phyloP scores from a whole-genome alignment of 2,329 filamentous ascomycete genomes.

The Penicillium sp. region DNA sequence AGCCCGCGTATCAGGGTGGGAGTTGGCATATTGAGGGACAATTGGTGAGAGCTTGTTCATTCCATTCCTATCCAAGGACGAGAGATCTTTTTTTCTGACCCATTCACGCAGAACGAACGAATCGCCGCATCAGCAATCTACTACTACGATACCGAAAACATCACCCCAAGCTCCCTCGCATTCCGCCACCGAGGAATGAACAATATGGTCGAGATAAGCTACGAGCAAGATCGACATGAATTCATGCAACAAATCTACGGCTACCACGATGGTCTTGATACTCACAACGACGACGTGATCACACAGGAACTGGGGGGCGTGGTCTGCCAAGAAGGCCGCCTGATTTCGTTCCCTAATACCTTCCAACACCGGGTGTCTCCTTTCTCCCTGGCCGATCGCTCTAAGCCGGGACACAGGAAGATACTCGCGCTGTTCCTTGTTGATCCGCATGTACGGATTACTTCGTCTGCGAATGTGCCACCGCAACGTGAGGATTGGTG shows the following conservation, averaged over 20 bases:
- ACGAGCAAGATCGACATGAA: constrained; percentile 11
- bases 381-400: constrained; percentile 53
- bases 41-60: constrained; percentile 17
- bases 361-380: constrained; percentile 55
- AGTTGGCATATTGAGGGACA: constrained; percentile 50
- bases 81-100: too few relatives aligned
- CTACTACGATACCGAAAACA: constrained; percentile 64
- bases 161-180: constrained; percentile 53
- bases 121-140: constrained; percentile 64
- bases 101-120: constrained; percentile 53
- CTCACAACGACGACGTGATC: background rate
- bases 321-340: constrained; percentile 11
- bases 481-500: constrained; percentile 46
- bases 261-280: constrained; percentile 23
- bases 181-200: constrained; percentile 48
- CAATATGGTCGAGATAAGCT: constrained; percentile 31
- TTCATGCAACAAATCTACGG: constrained; percentile 15
- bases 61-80: too few relatives aligned
- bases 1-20: constrained; percentile 54
- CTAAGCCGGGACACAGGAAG: constrained; percentile 57
- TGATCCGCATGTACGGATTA: constrained; percentile 55
- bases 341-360: constrained; percentile 26
- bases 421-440: constrained; percentile 62
- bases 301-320: constrained; percentile 19
- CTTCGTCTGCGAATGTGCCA: constrained; percentile 55